Evolutionary conservation across 164 flowering plant species (phyloP), one percentile per base, ranked within the genome.

Genomic region (Macadamia integrifolia): DNA sequence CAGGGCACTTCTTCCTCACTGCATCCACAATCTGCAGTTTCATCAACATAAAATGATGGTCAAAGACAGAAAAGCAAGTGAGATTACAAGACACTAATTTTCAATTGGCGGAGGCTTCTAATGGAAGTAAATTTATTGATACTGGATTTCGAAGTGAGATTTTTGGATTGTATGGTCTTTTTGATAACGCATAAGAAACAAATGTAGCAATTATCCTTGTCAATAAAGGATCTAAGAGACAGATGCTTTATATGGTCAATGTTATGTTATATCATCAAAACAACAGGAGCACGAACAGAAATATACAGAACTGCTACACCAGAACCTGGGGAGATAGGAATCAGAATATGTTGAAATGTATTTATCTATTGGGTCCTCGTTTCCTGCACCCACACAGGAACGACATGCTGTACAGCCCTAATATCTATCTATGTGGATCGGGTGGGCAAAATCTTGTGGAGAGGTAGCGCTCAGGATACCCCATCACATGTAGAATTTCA

Each of bases 1-100:
- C 75, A 64, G 97, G 97, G 78, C 95, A 87, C 73, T 76, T 88
- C 56, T 78, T 79, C 79, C 75, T 86, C 49, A 94, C 94, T 12
- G 44, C 42, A 67, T 69, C 75, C 68, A 94, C 92, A 60, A 94
- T 94, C 98, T 94, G 91, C 79, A 84, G 55, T 58, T 72, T 66
- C 55, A 70, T 10, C n/a, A 71, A 74, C 17, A 46, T 50, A 40
- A 42, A 42, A 66, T 35, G 28, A 65, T 17, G 31, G 61, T 63
- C 58, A 67, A 55, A 61, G 17, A 40, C 12, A 30, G 9, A 49
- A 18, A 31, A 13, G 4, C 18, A 13, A 17, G 6, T 42, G 46
- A 62, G 1, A 6, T 31, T 2, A 35, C 0, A 69, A 69, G 60
- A 18, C 48, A 53, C 40, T 50, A 50, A 32, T 23, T 12, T 8